Base-by-base conservation (phyloP, 2,329 filamentous ascomycete species). In the Talaromyces sp. region DNA sequence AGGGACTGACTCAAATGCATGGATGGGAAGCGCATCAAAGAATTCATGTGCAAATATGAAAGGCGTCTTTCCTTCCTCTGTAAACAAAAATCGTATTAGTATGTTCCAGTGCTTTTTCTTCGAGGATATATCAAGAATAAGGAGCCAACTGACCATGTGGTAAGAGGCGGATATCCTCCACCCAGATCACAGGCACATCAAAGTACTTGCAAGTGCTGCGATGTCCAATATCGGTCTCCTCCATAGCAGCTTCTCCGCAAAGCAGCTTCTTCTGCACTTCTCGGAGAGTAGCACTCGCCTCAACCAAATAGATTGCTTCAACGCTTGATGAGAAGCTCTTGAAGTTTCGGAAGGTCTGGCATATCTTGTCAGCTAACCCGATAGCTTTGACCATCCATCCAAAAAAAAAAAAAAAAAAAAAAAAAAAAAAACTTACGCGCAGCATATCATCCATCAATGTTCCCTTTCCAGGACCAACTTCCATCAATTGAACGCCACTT, bases 31-130 rank as follows among this genome's bases (percentile, higher is more conserved):
- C 2, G 94, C 94, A 64, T 99, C 94, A 76, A 99, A 99, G 80
- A 99, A 97, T 70, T 99, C 94, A 71, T 99, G 94, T 4, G 94
- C 94, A 44, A 97, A 84, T 55, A 99, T 96, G 72, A 97, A 95
- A 1, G 94, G 93, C 19, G 86, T 89, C 68, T 88, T 89, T 55
- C 82, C 80, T 19, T 85, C 75, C 55, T 84, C 86, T 87, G 22
- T 11, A 16, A 29, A 16, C 13, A 30, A 40, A 20, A 1, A 4
- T 49, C 8, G 20, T 11, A 19, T 50, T 11, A 49, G 36, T 32
- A 41, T 11, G 24, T 20, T 20, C 8, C 14, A 16, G 19, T n/a
- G n/a, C n/a, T n/a, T n/a, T n/a, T n/a, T 24, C 8, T 16, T 29
- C 1, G n/a, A n/a, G 11, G 3, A 11, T 27, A n/a, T n/a, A n/a